phyloP scores from a whole-genome alignment of 1,284 basidiomycete genomes.

The Gymnopus androsaceus region DNA sequence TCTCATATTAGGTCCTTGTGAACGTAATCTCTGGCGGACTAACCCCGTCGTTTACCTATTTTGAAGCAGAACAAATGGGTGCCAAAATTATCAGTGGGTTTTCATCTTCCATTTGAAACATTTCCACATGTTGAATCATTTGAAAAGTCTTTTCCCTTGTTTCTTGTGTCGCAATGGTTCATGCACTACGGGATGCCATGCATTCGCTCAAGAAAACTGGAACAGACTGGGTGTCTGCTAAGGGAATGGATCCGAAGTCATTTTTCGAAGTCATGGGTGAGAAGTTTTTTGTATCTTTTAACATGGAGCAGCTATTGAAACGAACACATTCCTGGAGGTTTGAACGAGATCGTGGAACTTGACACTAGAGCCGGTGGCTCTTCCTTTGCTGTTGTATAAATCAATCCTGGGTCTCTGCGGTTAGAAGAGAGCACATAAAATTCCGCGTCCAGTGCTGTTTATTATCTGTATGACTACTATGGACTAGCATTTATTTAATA shows the following conservation, averaged over 20 bases:
- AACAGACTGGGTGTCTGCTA: constrained; percentile 58
- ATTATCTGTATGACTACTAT: too few relatives aligned
- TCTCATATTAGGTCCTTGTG: constrained; percentile 63
- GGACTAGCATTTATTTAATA: too few relatives aligned
- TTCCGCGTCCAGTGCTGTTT: too few relatives aligned
- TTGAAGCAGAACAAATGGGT: constrained; percentile 68
- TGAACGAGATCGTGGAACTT: constrained; percentile 56
- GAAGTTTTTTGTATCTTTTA: constrained; percentile 14
- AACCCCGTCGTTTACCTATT: constrained; percentile 70
- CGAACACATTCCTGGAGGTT: constrained; percentile 35
- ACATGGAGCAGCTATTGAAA: too few relatives aligned
- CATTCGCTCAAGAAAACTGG: constrained; percentile 73
- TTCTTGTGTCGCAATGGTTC: constrained; percentile 72
- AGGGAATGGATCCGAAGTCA: constrained; percentile 75
- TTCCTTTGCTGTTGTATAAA: constrained; percentile 53
- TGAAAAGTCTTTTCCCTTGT: constrained; percentile 67
- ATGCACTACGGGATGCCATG: constrained; percentile 74
- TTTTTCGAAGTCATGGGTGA: constrained; percentile 76
- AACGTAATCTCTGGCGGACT: constrained; percentile 79
- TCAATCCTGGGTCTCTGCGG: too few relatives aligned
- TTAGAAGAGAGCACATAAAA: too few relatives aligned
- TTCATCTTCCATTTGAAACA: background rate
- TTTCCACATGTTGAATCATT: background rate
- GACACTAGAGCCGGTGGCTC: constrained; percentile 63
- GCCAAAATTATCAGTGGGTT: constrained; percentile 75